phyloP scores from a whole-genome alignment of 2,329 filamentous ascomycete species.

The Purpureocillium takamizusanense region DNA sequence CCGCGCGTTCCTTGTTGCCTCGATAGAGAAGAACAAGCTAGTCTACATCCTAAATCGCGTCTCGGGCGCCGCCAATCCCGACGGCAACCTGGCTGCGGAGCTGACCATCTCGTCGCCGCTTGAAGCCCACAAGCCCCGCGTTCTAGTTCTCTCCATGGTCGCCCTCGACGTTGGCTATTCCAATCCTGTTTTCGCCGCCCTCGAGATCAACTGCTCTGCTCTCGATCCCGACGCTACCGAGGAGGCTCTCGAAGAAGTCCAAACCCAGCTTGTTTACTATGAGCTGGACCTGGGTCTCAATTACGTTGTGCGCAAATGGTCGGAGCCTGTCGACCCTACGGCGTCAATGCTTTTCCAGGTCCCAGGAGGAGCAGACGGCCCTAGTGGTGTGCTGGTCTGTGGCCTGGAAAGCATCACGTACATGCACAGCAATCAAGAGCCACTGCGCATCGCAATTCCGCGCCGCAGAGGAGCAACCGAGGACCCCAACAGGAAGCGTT shows the following conservation, averaged over 20 bases:
- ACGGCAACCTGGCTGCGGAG: conserved; percentile 32
- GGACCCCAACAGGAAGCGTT: conserved; percentile 82
- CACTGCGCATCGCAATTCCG: conserved; percentile 83
- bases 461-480: conserved; percentile 80
- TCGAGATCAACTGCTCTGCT: conserved; percentile 90
- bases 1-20: conserved; percentile 86
- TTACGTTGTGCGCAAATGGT: conserved; percentile 95
- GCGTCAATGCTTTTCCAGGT: conserved; percentile 91
- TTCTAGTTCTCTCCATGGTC: conserved; percentile 78
- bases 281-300: conserved; percentile 95
- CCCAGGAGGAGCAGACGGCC: conserved; percentile 85
- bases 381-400: conserved; percentile 90
- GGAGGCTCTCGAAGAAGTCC: conserved; percentile 68
- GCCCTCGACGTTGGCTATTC: conserved; percentile 93
- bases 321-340: conserved; percentile 82
- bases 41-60: conserved; percentile 98
- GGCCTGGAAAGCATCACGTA: conserved; percentile 93
- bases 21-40: conserved; percentile 97
- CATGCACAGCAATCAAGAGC: conserved; percentile 88
- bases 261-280: conserved; percentile 93
- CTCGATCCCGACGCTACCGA: conserved; percentile 86
- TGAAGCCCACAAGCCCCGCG: conserved; percentile 89
- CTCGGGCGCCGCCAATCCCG: conserved; percentile 42
- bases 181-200: conserved; percentile 89
- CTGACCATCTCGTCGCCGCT: conserved; percentile 94